Base-by-base conservation (phyloP, 305 asterid genomes). In the Solanum chacoense region DNA sequence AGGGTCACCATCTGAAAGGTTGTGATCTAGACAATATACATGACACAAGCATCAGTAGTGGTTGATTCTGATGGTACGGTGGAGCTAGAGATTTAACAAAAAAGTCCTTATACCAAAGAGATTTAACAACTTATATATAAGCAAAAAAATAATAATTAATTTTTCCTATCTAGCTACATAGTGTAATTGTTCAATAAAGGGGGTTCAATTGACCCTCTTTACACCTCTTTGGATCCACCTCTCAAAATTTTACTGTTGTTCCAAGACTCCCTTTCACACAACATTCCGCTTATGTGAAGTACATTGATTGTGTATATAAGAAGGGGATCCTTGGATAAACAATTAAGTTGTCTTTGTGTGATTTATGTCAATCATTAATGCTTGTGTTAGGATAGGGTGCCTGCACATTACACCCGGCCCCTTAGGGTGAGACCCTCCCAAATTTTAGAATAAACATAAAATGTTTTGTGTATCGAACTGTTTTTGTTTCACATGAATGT, bases 101-200 rank as follows among this genome's bases (percentile, higher is more conserved):
- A 7, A 36, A 7, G 38, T 36, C 38, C 3, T 8, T 36, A 8
- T 8, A 36, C 38, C 38, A 8, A 36, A 13, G 59, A 14, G 59
- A 45, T 45, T 45, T 1, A 8, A 65, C 4, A 59, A 59, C 1
- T 50, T 50, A 50, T 50, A 59, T 59, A 59, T 18, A 59, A 18
- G 24, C 26, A 59, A 59, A 63, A 63, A 22, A 0, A 63, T 7
- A 63, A 63, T 22, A 3, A 67, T 4, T 24, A 24, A 2, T 0
- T 24, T 67, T 67, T 67, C 7, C 18, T 24, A 67, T 24, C 74
- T 16, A 50, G n/a, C n/a, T 67, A 24, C 18, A 24, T 24, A 67
- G 2, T 24, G 9, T 67, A 0, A 11, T 24, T 24, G 13, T 67
- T 67, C 2, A 9, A n/a, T 2, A 11, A n/a, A 11, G 0, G 16